Base-by-base conservation (phyloP, 805 yeast genomes). In the Metschnikowia hibisci region DNA sequence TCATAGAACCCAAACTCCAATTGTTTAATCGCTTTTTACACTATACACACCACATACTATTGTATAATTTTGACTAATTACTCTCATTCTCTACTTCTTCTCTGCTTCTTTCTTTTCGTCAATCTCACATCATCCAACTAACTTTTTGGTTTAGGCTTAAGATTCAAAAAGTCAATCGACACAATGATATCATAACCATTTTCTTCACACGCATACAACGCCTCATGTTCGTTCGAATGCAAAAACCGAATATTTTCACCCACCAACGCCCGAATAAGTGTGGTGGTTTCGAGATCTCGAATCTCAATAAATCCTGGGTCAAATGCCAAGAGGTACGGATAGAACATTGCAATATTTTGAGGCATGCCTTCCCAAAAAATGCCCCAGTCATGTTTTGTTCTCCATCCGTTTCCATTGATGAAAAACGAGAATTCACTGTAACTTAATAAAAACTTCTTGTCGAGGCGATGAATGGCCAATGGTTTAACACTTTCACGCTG, bases 351-450 rank as follows among this genome's bases (percentile, higher is more conserved):
- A 62, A 93, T 88, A 48, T 83, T 81, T 57, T 85, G 93, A 5
- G 99, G 98, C 40, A 82, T 78, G 29, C 98, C 97, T 66, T 93
- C 98, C 99, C 99, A 93, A 59, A 85, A 82, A 41, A 93, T 84
- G 51, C 90, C 84, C 90, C 96, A 90, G 40, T 87, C 91, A 34
- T 93, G 87, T 50, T 90, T 80, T 14, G 95, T 84, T 54, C 97
- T 77, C 99, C 99, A 93, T 18, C 99, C 99, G 62, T 90, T 90
- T 46, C 85, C 77, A 58, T 93, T 90, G 54, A 93, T 95, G 64
- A 87, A 89, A 63, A 93, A 93, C 36, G 97, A 91, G 61, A 91
- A 89, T 60, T 89, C 96, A 4, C 95, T 80, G 61, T 91, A 93
- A 61, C 90, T 84, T 51, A 93, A 75, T 56, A 93, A 67, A 61